Conservation (phyloP, 495 filamentous ascomycete species). For the Pyrenopolyporus hunteri region DNA sequence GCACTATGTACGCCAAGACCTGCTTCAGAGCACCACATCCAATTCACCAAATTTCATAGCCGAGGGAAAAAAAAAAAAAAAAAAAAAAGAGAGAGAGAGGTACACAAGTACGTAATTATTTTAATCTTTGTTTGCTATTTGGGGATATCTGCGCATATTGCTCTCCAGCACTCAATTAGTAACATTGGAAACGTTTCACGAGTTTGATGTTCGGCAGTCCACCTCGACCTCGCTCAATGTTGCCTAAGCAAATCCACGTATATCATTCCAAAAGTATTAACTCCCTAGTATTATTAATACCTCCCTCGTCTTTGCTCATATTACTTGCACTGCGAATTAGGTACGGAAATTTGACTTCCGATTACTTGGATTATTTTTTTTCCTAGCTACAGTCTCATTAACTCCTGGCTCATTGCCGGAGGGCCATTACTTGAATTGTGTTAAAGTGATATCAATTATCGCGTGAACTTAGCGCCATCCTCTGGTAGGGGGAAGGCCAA, state of each 20-base stretch:
- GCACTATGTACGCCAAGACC: conserved; percentile 13
- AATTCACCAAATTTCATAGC: conserved; percentile 16
- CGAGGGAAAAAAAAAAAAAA: conserved; percentile 12
- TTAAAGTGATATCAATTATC: conserved; percentile 33
- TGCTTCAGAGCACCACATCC: conserved; percentile 17
- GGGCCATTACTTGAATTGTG: conserved; percentile 13
- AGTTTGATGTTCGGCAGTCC: conserved; percentile 20
- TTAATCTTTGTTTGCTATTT: conserved; percentile 11
- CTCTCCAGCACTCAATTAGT: conserved; percentile 1
- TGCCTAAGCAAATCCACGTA: background rate
- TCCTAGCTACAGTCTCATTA: conserved; percentile 8
- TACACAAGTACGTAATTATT: background rate
- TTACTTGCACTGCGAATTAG: conserved; percentile 16
- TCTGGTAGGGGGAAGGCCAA: conserved; percentile 4
- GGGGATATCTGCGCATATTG: conserved; percentile 3
- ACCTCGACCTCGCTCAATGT: conserved; percentile 3
- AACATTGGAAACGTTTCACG: conserved; percentile 8
- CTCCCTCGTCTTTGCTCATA: conserved; percentile 14
- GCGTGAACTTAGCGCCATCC: conserved; percentile 20
- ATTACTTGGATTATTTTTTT: conserved; percentile 12
- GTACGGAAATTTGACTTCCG: conserved; percentile 30
- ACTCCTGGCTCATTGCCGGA: conserved; percentile 21
- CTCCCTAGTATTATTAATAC: no score
- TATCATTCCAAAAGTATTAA: background rate
- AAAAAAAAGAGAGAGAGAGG: no score